Evolutionary conservation across 108 stramenopile species (phyloP), one percentile per base, ranked within the genome.

Genomic region (Asterionellopsis glacialis): DNA sequence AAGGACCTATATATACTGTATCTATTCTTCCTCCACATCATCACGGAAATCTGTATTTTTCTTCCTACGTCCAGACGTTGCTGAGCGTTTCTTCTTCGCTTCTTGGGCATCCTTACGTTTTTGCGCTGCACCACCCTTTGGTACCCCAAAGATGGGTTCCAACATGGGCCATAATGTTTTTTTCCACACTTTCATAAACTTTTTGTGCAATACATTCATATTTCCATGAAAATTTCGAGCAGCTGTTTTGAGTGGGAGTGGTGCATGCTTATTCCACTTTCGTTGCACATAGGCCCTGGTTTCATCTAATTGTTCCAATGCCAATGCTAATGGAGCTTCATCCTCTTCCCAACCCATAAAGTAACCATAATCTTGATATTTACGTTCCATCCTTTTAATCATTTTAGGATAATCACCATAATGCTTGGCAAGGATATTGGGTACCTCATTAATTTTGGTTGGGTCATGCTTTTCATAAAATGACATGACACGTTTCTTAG

Each of bases 381-480:
- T 95, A 38, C 90, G 81, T 72, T 95, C 93, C 58, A 95, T 61
- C 59, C 74, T 81, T 69, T 89, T 88, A 53, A 85, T 64, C 19
- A 95, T 68, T 48, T 85, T 88, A 23, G 87, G 87, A 59, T 95
- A 95, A 64, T 95, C 88, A 9, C 94, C 94, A 52, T 92, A 90
- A 57, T 95, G 84, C 57, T 92, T 95, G 50, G 80, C 54, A 26
- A 95, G 72, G 18, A 92, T 88, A 4, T 70, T 44, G 11, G 82
- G 82, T 0, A 92, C 89, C 41, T 90, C 86, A 19, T 61, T 50
- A 5, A 95, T 33, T 57, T 95, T 92, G 42, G 80, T 76, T 22
- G 94, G 94, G 58, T 84, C 82, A 63, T 95, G 94, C 64, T 95
- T 95, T 76, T 95, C 91, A 63, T 95, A 95, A 44, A 95, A 95